phyloP scores from a whole-genome alignment of 148 eudicot genomes.

The Rhododendron williamsianum region DNA sequence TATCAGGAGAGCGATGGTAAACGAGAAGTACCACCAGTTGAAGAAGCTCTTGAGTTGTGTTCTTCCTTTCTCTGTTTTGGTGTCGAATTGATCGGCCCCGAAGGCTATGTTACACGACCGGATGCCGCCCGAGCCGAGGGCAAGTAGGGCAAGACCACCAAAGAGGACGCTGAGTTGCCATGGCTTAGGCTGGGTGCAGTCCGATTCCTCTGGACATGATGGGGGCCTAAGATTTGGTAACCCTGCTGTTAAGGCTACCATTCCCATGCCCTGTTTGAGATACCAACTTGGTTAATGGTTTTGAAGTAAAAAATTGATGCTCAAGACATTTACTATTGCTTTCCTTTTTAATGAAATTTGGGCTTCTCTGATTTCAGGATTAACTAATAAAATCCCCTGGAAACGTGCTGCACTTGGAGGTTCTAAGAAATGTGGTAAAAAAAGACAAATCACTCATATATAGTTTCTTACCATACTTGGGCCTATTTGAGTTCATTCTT shows the following conservation, averaged over 20 bases:
- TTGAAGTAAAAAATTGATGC: background rate
- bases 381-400: too few relatives aligned
- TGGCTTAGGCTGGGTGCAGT: slow-evolving; percentile 2
- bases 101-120: slow-evolving; percentile 78
- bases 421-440: background rate
- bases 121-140: slow-evolving; percentile 53
- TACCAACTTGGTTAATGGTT: background rate
- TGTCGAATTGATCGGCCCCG: slow-evolving; percentile 77
- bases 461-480: background rate
- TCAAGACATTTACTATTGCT: too few relatives aligned
- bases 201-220: background rate
- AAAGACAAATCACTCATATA: background rate
- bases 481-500: too few relatives aligned
- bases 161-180: slow-evolving; percentile 56
- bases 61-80: slow-evolving; percentile 45
- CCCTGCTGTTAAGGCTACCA: slow-evolving; percentile 48
- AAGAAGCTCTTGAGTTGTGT: slow-evolving; percentile 53
- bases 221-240: slow-evolving; percentile 42
- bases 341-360: too few relatives aligned
- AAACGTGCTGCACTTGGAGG: background rate
- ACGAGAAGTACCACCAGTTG: slow-evolving; percentile 76
- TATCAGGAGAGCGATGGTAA: slow-evolving; percentile 52
- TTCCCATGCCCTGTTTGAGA: slow-evolving; percentile 56
- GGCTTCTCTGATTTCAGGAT: too few relatives aligned
- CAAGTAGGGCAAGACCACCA: slow-evolving; percentile 35